Conservation (phyloP, 2,329 filamentous ascomycete species). For the Chrysoporthe austroafricana region DNA sequence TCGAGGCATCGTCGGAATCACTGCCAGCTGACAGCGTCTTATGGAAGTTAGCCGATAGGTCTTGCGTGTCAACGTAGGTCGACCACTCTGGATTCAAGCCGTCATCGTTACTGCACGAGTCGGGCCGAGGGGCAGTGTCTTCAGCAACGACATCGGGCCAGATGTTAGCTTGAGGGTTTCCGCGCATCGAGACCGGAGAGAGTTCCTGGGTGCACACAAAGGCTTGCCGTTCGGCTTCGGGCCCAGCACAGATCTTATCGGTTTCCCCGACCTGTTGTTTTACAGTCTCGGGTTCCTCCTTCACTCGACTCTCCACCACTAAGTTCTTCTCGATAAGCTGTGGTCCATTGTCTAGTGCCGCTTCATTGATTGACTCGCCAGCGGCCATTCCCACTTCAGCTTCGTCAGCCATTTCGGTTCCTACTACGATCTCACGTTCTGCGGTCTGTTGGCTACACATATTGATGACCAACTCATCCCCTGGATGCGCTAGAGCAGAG, state of each 20-base stretch:
- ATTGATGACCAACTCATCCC: background rate
- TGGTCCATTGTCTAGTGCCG: background rate
- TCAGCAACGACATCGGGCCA: background rate
- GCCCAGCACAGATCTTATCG: background rate
- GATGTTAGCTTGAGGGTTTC: background rate
- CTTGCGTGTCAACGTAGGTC: conserved; percentile 13
- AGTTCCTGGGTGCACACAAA: conserved; percentile 19
- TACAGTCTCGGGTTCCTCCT: background rate
- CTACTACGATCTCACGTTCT: background rate
- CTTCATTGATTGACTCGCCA: background rate
- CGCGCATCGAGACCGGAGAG: conserved; percentile 8
- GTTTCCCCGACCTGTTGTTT: background rate
- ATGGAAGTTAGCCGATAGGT: background rate
- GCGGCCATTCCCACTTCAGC: no score
- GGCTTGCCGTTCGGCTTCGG: conserved; percentile 6
- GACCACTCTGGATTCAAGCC: conserved; percentile 18
- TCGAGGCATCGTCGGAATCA: conserved; percentile 8
- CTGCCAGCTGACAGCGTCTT: background rate
- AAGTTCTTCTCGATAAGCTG: background rate
- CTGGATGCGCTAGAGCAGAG: background rate
- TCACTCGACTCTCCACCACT: background rate
- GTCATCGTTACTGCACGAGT: background rate
- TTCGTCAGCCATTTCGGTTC: background rate
- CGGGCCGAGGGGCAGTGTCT: background rate
- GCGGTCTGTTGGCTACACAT: background rate